Evolutionary conservation across 2,329 filamentous ascomycete species (phyloP).

Genomic region (Botryotinia convoluta): DNA sequence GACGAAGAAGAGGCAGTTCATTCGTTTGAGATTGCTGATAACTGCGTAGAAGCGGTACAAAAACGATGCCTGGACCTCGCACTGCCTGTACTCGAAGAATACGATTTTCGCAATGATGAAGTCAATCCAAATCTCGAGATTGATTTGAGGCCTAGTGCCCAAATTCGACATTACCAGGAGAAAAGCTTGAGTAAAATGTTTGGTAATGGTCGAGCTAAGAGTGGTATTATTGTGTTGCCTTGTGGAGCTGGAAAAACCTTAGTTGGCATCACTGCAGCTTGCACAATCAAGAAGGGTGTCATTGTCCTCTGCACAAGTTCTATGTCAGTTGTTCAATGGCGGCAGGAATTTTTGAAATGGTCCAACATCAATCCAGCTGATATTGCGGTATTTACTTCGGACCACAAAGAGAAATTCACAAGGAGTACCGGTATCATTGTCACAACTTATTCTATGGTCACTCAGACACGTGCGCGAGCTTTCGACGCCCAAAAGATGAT

Average conservation of each 20-base stretch:
- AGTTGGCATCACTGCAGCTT: slow-evolving; percentile 96
- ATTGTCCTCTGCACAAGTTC: slow-evolving; percentile 95
- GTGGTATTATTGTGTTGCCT: slow-evolving; percentile 93
- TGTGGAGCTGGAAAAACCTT: slow-evolving; percentile 97
- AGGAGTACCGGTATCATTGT: slow-evolving; percentile 94
- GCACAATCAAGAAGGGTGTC: slow-evolving; percentile 94
- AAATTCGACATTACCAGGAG: slow-evolving; percentile 93
- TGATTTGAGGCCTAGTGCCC: slow-evolving; percentile 81
- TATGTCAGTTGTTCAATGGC: slow-evolving; percentile 98
- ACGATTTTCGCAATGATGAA: slow-evolving; percentile 91
- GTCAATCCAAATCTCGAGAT: slow-evolving; percentile 90
- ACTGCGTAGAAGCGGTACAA: slow-evolving; percentile 80
- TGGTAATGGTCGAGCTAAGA: slow-evolving; percentile 94
- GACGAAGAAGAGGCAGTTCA: slow-evolving; percentile 87
- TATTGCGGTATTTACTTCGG: slow-evolving; percentile 91
- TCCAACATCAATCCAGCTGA: slow-evolving; percentile 96
- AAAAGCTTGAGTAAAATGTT: slow-evolving; percentile 99
- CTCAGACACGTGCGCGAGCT: slow-evolving; percentile 79
- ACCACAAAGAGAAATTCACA: slow-evolving; percentile 82
- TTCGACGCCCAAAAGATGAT: slow-evolving; percentile 97
- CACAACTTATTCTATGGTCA: slow-evolving; percentile 99
- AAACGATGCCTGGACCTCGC: slow-evolving; percentile 85
- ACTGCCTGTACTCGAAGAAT: slow-evolving; percentile 89
- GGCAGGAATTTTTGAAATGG: slow-evolving; percentile 96
- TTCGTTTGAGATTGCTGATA: slow-evolving; percentile 84